phyloP scores from a whole-genome alignment of 257 asterid genomes.

The Ilex aquifolium region DNA sequence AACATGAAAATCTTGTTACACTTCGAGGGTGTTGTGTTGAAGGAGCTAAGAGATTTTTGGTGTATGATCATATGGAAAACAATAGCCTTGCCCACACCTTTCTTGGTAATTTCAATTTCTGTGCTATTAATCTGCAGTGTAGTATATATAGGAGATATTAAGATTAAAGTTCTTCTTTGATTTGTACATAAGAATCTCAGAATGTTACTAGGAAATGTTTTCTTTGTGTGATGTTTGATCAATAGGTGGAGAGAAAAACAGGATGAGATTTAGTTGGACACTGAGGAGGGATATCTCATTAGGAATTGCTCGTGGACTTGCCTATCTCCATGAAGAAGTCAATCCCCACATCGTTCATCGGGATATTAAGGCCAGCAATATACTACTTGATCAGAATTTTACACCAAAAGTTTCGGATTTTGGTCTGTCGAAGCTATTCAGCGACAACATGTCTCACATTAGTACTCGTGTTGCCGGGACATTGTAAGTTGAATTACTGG shows the following conservation, averaged over 20 bases:
- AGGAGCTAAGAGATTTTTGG: constrained; percentile 55
- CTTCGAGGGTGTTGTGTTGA: constrained; percentile 66
- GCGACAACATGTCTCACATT: constrained; percentile 51
- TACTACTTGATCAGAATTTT: constrained; percentile 57
- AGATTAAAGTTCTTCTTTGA: too few species aligned
- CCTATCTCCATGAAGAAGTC: constrained; percentile 66
- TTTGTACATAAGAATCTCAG: too few species aligned
- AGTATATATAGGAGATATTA: too few species aligned
- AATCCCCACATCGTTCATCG: constrained; percentile 68
- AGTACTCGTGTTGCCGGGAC: constrained; percentile 92
- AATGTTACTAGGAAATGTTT: too few species aligned
- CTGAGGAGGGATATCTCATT: constrained; percentile 39
- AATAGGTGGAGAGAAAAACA: constrained; percentile 47
- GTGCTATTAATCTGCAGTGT: not conserved
- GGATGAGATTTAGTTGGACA: constrained; percentile 50
- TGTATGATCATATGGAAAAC: constrained; percentile 67
- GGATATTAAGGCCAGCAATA: constrained; percentile 68
- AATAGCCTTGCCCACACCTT: constrained; percentile 53
- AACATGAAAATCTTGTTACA: constrained; percentile 55
- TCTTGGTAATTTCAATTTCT: constrained; percentile 31
- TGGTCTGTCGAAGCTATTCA: constrained; percentile 62
- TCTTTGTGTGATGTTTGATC: not conserved
- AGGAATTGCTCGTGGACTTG: constrained; percentile 62
- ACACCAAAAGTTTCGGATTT: constrained; percentile 72
- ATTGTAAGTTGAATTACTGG: constrained; percentile 37